Evolutionary conservation across 495 filamentous ascomycete genomes (phyloP).

Genomic region (Penicillium manginii): DNA sequence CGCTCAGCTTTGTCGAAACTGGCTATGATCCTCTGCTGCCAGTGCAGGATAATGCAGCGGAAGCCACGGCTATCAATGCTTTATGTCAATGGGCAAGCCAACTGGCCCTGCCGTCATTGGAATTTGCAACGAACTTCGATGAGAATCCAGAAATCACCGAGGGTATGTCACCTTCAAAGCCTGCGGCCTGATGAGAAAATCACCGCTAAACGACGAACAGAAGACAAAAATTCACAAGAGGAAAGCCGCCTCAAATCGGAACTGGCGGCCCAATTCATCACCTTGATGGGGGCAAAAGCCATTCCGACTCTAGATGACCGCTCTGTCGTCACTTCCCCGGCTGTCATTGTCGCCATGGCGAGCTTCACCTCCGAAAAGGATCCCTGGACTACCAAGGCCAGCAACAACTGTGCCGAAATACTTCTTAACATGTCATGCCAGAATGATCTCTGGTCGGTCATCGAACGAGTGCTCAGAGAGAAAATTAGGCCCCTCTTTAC

Average conservation of each 20-base stretch:
- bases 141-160: slow-evolving; percentile 32
- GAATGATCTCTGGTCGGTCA: slow-evolving; percentile 45
- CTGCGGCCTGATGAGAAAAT: not conserved
- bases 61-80: slow-evolving; percentile 30
- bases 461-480: slow-evolving; percentile 57
- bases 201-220: slow-evolving; percentile 5
- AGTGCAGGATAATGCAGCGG: slow-evolving; percentile 22
- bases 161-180: not conserved
- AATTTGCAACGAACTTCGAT: slow-evolving; percentile 35
- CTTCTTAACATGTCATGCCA: slow-evolving; percentile 45
- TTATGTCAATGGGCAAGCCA: slow-evolving; percentile 43
- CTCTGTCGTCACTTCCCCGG: slow-evolving; percentile 19
- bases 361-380: slow-evolving; percentile 55
- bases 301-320: slow-evolving; percentile 23
- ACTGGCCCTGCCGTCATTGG: slow-evolving; percentile 37
- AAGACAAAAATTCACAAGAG: slow-evolving; percentile 23
- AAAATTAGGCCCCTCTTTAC: slow-evolving; percentile 71
- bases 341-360: slow-evolving; percentile 40
- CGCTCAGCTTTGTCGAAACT: slow-evolving; percentile 28
- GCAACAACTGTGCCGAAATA: slow-evolving; percentile 30
- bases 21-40: slow-evolving; percentile 16
- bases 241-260: slow-evolving; percentile 28
- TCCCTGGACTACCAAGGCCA: slow-evolving; percentile 56
- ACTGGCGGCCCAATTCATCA: slow-evolving; percentile 39
- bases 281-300: slow-evolving; percentile 15